Percentiles rank a stretch among this genome's conserved stretches.
phyloP scores from a whole-genome alignment of 148 eudicot genomes.

The Rhododendron henanense region DNA sequence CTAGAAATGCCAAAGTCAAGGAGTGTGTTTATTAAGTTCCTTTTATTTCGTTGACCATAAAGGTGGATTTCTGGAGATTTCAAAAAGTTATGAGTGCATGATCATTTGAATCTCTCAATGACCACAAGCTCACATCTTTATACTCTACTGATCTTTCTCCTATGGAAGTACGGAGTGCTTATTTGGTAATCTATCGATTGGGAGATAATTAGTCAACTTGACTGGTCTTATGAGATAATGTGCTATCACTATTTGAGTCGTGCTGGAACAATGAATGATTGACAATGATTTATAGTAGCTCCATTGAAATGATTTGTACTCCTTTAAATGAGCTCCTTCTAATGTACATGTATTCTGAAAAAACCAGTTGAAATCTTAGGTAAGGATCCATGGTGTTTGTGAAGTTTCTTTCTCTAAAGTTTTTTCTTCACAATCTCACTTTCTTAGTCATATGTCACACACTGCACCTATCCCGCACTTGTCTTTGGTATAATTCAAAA shows the following conservation, averaged over 20 bases:
- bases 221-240: neutral
- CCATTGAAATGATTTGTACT: neutral
- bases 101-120: neutral
- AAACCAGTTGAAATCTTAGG: neutral
- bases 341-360: neutral
- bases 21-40: constrained; percentile 1
- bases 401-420: neutral
- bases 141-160: neutral
- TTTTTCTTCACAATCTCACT: neutral
- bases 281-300: neutral
- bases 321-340: neutral
- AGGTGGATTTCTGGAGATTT: neutral
- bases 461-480: neutral
- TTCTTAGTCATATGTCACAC: neutral
- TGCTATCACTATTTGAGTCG: neutral
- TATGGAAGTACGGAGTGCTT: neutral
- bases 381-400: neutral
- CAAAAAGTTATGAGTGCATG: neutral
- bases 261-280: neutral
- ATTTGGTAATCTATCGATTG: neutral
- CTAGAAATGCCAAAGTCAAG: neutral
- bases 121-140: neutral
- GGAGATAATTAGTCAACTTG: neutral
- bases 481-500: neutral
- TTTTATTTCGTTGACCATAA: neutral